phyloP scores from a whole-genome alignment of 2,329 filamentous ascomycete genomes.

The Bretziella fagacearum region DNA sequence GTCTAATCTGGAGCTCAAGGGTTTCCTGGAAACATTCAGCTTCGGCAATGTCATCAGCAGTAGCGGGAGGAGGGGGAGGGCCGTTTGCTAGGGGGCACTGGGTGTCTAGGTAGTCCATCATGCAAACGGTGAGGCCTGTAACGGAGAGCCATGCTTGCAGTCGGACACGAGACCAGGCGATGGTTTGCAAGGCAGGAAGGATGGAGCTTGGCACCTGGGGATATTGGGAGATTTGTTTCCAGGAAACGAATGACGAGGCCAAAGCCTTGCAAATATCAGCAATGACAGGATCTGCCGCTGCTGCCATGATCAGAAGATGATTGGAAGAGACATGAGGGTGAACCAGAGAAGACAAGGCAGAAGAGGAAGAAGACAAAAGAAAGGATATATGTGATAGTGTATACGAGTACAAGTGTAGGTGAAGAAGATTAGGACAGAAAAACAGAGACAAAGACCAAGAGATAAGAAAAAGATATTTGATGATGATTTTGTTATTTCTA shows the following conservation, averaged over 20 bases:
- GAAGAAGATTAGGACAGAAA: too few species aligned
- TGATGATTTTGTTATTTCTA: too few species aligned
- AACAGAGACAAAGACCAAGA: too few species aligned
- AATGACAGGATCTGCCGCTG: too few species aligned
- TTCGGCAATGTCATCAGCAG: background rate
- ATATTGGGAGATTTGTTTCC: background rate
- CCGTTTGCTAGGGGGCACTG: background rate
- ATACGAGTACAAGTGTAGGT: too few species aligned
- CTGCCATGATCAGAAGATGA: too few species aligned
- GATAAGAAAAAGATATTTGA: too few species aligned
- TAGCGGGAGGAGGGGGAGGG: too few species aligned
- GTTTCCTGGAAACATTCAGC: background rate
- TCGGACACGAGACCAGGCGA: background rate
- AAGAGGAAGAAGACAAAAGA: too few species aligned
- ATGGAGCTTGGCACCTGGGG: background rate
- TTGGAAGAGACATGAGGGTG: too few species aligned
- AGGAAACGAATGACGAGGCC: background rate
- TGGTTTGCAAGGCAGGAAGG: background rate
- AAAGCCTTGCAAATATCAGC: background rate
- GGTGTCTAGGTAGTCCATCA: background rate
- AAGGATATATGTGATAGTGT: too few species aligned
- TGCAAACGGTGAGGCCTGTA: background rate
- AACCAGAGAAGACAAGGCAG: too few species aligned
- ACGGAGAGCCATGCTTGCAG: background rate
- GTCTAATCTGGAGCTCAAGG: background rate